These are phyloP conservation scores for Pyracantha coccinea DNA, from an alignment of 331 rosid genomes.

Conservation along the genomic window DNA sequence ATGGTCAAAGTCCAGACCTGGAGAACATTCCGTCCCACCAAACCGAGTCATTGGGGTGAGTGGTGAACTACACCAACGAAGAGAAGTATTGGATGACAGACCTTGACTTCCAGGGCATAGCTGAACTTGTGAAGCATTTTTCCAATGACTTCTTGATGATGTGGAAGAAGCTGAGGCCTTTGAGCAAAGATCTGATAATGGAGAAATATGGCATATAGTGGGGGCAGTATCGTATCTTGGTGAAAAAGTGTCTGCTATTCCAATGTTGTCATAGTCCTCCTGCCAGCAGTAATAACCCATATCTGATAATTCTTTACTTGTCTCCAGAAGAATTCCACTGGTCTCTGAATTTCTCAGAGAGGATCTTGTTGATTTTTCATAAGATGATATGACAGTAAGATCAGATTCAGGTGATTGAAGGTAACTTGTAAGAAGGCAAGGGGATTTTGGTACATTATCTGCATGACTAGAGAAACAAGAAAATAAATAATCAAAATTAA, in stretches of 20 bases:
- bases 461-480: slow-evolving; percentile 29
- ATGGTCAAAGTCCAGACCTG: slow-evolving; percentile 9
- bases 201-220: slow-evolving; percentile 9
- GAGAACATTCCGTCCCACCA: slow-evolving; percentile 14
- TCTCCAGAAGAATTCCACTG: slow-evolving; percentile 12
- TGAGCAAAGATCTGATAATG: slow-evolving; percentile 19
- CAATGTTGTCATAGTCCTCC: slow-evolving; percentile 12
- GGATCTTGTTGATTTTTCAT: slow-evolving; percentile 6
- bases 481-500: slow-evolving; percentile 7
- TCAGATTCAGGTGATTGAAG: slow-evolving; percentile 28
- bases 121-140: slow-evolving; percentile 9
- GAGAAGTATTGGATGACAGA: slow-evolving; percentile 26
- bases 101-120: slow-evolving; percentile 11
- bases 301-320: slow-evolving; percentile 15
- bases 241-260: slow-evolving; percentile 17
- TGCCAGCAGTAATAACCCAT: slow-evolving; percentile 18
- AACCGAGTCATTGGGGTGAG: slow-evolving; percentile 29
- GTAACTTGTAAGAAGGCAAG: slow-evolving; percentile 20
- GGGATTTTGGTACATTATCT: slow-evolving; percentile 30
- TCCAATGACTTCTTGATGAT: slow-evolving; percentile 19
- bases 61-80: slow-evolving; percentile 41
- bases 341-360: slow-evolving; percentile 10
- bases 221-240: slow-evolving; percentile 15
- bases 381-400: slow-evolving; percentile 20
- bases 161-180: slow-evolving; percentile 14